These are phyloP conservation scores for Leccinum boreale DNA, from an alignment of 768 basidiomycete genomes.

Conservation along the genomic window DNA sequence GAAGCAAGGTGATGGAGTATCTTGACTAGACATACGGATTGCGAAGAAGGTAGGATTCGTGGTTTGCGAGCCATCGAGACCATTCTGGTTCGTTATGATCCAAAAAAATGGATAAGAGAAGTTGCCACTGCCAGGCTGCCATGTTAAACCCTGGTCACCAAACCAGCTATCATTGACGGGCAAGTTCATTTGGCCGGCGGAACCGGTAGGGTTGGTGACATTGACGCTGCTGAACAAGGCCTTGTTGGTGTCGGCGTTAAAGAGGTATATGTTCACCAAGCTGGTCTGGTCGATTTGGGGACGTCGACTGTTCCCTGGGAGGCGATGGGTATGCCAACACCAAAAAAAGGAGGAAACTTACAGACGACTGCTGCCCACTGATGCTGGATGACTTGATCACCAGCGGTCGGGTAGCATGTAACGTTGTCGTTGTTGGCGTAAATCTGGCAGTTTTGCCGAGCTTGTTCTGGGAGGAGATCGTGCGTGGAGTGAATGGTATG, in stretches of 20 bases:
- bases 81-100: conserved; percentile 62
- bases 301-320: conserved; percentile 69
- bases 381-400: conserved; percentile 63
- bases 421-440: conserved; percentile 66
- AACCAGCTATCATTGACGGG: conserved; percentile 78
- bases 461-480: conserved; percentile 29
- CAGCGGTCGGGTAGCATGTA: conserved; percentile 69
- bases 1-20: neutral
- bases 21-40: conserved; percentile 59
- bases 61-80: conserved; percentile 55
- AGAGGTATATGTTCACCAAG: conserved; percentile 73
- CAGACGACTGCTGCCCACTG: conserved; percentile 78
- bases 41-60: conserved; percentile 76
- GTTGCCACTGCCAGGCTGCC: conserved; percentile 43
- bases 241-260: conserved; percentile 62
- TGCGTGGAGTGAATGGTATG: conserved; percentile 8
- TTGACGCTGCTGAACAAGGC: conserved; percentile 45
- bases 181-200: conserved; percentile 48
- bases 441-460: conserved; percentile 48
- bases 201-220: conserved; percentile 51
- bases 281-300: conserved; percentile 63
- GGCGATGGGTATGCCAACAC: conserved; percentile 11
- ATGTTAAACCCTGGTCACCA: conserved; percentile 48
- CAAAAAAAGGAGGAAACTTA: conserved; percentile 40
- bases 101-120: conserved; percentile 72